Evolutionary conservation across 2,329 filamentous ascomycete species (phyloP).

Genomic region (Trichoderma sp.): DNA sequence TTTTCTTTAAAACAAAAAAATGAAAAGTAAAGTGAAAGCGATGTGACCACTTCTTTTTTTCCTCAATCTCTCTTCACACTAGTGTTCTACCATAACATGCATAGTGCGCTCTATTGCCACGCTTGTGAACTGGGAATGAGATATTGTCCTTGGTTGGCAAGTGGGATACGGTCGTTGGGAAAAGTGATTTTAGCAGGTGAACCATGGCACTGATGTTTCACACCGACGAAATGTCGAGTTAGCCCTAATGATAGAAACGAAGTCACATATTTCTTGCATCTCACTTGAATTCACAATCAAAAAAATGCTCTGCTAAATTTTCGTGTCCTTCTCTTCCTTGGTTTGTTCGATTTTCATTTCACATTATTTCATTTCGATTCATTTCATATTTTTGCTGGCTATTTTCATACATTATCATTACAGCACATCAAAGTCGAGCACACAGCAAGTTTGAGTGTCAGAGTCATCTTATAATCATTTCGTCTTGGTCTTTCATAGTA

Average conservation of each 20-base stretch:
- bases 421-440: background rate
- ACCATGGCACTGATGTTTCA: background rate
- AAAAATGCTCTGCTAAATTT: background rate
- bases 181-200: constrained; percentile 4
- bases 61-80: background rate
- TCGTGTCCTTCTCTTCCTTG: background rate
- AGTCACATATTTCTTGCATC: background rate
- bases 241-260: background rate
- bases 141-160: background rate
- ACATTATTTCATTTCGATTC: no score
- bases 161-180: background rate
- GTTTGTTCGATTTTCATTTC: background rate
- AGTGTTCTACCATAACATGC: constrained; percentile 7
- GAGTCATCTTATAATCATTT: constrained; percentile 10
- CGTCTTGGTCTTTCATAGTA: constrained; percentile 22
- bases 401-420: background rate
- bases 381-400: no score
- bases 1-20: constrained; percentile 30
- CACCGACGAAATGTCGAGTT: background rate
- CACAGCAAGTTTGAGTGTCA: background rate
- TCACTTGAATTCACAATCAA: background rate
- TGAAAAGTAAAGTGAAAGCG: constrained; percentile 44
- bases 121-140: constrained; percentile 5
- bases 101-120: constrained; percentile 12
- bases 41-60: constrained; percentile 12